These are phyloP conservation scores for Pyricularia sp. DNA, from an alignment of 2,329 filamentous ascomycete species.

Conservation along the genomic window DNA sequence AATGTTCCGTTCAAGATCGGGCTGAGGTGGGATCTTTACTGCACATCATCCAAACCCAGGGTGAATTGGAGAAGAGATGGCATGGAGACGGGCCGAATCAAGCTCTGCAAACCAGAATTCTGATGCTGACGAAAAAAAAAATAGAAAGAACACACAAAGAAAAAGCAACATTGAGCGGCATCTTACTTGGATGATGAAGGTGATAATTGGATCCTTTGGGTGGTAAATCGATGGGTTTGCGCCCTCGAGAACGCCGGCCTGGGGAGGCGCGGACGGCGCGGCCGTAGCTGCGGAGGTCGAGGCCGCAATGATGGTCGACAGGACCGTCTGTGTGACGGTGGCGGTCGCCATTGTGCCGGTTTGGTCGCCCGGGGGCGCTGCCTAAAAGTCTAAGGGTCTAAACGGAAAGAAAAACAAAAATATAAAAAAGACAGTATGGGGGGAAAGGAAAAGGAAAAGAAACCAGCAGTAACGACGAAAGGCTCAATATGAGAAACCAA, in stretches of 20 bases:
- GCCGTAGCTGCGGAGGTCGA: constrained; percentile 20
- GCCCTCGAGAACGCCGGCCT: constrained; percentile 52
- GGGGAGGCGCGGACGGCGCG: constrained; percentile 13
- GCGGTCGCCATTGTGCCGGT: constrained; percentile 13
- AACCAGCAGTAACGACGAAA: no score
- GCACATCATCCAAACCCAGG: neutral
- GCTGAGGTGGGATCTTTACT: neutral
- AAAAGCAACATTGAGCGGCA: neutral
- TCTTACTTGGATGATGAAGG: constrained; percentile 62
- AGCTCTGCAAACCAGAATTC: neutral
- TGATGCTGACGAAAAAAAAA: no score
- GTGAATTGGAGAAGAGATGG: neutral
- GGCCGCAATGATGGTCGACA: constrained; percentile 9
- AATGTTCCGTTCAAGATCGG: neutral
- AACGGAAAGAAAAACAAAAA: constrained; percentile 1
- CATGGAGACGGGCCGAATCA: neutral
- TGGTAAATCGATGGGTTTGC: constrained; percentile 54
- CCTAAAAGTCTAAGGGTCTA: neutral
- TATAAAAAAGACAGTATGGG: neutral
- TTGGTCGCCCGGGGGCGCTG: neutral
- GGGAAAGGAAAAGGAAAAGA: neutral
- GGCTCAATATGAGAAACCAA: neutral
- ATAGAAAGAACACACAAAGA: neutral
- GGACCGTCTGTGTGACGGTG: constrained; percentile 9
- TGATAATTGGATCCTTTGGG: constrained; percentile 52